These are phyloP conservation scores for Pyracantha coccinea DNA, from an alignment of 331 rosid genomes.

Conservation along the genomic window DNA sequence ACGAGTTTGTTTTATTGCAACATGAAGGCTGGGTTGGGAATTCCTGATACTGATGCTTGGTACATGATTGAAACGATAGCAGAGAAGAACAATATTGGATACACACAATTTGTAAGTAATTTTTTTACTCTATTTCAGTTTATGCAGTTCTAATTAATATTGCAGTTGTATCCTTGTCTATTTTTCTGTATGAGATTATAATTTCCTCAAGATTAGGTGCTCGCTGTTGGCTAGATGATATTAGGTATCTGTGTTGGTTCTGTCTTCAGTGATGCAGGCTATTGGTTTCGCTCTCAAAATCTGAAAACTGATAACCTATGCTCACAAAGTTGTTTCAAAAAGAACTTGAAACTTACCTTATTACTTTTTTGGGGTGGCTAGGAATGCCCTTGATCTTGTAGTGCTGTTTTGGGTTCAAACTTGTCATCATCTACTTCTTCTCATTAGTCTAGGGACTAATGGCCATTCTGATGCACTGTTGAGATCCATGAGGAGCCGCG, in stretches of 20 bases:
- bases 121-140: background rate
- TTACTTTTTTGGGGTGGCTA: too few relatives aligned
- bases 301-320: too few relatives aligned
- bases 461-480: background rate
- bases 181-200: background rate
- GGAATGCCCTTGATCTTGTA: background rate
- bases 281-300: too few relatives aligned
- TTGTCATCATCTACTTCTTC: too few relatives aligned
- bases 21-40: conserved; percentile 90
- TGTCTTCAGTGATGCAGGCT: background rate
- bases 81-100: conserved; percentile 82
- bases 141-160: background rate
- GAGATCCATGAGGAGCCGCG: background rate
- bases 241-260: background rate
- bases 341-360: too few relatives aligned
- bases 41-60: conserved; percentile 91
- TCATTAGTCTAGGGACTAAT: too few relatives aligned
- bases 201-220: background rate
- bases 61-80: conserved; percentile 93
- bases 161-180: conserved; percentile 6
- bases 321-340: too few relatives aligned
- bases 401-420: background rate
- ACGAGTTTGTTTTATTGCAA: conserved; percentile 8
- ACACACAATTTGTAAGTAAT: conserved; percentile 83
- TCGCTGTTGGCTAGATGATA: background rate